Evolutionary conservation across 148 eudicot species (phyloP), one percentile per base, ranked within the genome.

Genomic region (Pouteria glomerata): DNA sequence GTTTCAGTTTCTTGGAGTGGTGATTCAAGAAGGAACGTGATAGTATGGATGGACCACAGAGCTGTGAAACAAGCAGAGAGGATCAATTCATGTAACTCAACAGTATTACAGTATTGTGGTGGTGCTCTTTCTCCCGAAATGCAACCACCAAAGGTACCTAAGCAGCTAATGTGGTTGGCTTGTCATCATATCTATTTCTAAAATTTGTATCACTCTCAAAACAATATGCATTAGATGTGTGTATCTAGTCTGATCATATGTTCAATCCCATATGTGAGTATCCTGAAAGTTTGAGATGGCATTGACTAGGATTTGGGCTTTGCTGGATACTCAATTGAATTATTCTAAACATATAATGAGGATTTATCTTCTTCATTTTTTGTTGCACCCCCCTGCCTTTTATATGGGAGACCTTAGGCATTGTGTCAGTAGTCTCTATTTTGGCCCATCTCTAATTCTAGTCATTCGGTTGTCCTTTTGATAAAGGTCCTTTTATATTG

Each of bases 1-100:
- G 99, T 95, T 45, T 80, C 99, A 60, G 94, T 95, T 76, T 95
- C 99, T 51, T 90, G 96, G 97, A 90, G 94, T 78, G 94, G 99
- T 76, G 99, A 95, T 78, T 74, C 99, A 21, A 86, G 99, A 82
- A 88, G 99, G 85, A 95, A 95, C 73, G 81, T 95, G 57, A 95
- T 95, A 50, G 97, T 95, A 52, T 95, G 99, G 99, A 95, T 95
- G 99, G 99, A 95, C 80, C 99, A 95, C 75, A 87, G 99, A 86
- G 99, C 99, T 76, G 96, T 95, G 67, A 87, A 92, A 52, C 99
- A 95, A 88, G 96, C 99, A 69, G 99, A 90, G 82, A 92, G 83
- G 82, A 95, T 95, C 50, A 95, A 95, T 77, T 84, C 92, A 47
- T 92, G 81, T 51, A 83, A 85, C 56, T 90, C 99, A 61, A 91